phyloP scores from a whole-genome alignment of 306 rosid genomes.

The Canavalia ensiformis region DNA sequence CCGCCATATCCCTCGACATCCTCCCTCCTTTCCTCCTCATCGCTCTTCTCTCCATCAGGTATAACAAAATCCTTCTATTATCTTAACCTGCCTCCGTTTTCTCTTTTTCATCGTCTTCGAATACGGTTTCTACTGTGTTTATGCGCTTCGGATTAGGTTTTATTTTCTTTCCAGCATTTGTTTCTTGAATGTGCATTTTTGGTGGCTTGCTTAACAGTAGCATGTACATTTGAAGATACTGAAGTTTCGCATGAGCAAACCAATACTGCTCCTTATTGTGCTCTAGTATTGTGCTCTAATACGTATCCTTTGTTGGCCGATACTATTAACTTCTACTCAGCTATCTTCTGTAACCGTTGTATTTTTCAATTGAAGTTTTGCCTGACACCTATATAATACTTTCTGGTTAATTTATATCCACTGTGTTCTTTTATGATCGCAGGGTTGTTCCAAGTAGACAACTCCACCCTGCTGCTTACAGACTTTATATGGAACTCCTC shows the following conservation, averaged over 20 bases:
- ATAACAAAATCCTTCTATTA: conserved; percentile 18
- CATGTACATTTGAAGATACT: not conserved
- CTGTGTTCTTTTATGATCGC: conserved; percentile 39
- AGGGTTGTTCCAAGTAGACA: conserved; percentile 82
- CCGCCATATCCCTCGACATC: conserved; percentile 63
- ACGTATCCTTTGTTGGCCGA: not conserved
- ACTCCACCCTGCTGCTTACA: conserved; percentile 72
- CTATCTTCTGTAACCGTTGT: not conserved
- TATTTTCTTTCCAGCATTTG: not conserved
- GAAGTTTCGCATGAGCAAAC: not conserved
- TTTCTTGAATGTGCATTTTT: not conserved
- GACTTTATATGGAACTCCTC: conserved; percentile 84
- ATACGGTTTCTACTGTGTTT: not conserved
- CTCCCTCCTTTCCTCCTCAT: conserved; percentile 80
- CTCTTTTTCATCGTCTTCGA: not conserved
- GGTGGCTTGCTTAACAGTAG: not conserved
- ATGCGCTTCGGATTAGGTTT: conserved; percentile 28
- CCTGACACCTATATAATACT: not conserved
- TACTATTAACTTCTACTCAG: not conserved
- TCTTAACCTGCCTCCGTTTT: not conserved
- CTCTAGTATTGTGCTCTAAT: not conserved
- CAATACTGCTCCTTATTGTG: not conserved
- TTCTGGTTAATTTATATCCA: conserved; percentile 24
- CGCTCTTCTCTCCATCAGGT: conserved; percentile 85
- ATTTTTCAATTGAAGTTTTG: conserved; percentile 1